phyloP scores from a whole-genome alignment of 805 yeast genomes.

The Ogataea dorogensis region DNA sequence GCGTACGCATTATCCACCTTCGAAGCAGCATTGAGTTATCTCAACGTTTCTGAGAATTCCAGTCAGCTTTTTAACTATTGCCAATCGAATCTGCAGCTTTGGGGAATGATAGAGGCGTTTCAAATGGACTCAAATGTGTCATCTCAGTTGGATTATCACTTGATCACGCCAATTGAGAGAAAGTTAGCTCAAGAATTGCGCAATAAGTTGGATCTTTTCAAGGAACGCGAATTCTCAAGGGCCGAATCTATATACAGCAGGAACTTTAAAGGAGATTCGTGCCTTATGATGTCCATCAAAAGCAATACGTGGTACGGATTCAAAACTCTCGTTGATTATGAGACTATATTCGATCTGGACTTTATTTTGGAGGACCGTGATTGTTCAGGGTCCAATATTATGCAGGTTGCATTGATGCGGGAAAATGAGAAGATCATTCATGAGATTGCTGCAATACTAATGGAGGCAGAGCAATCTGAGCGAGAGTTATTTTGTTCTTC shows the following conservation, averaged over 20 bases:
- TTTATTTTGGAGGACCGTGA: slow-evolving; percentile 66
- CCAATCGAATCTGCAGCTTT: slow-evolving; percentile 47
- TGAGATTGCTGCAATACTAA: slow-evolving; percentile 46
- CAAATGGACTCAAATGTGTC: too few relatives aligned
- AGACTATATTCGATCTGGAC: slow-evolving; percentile 56
- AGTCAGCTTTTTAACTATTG: slow-evolving; percentile 43
- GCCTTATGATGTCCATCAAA: slow-evolving; percentile 60
- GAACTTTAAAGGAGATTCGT: slow-evolving; percentile 65
- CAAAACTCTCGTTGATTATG: slow-evolving; percentile 43
- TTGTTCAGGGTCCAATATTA: slow-evolving; percentile 51
- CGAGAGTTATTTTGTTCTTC: slow-evolving; percentile 46
- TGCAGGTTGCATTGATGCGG: slow-evolving; percentile 59
- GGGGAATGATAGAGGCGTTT: too few relatives aligned
- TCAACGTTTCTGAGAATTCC: slow-evolving; percentile 40
- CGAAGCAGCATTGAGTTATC: slow-evolving; percentile 74
- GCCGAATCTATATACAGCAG: slow-evolving; percentile 37
- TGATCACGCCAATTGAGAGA: too few relatives aligned
- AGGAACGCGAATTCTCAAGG: slow-evolving; percentile 15
- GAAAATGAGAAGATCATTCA: slow-evolving; percentile 47
- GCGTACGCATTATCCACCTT: slow-evolving; percentile 82
- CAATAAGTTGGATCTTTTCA: background rate
- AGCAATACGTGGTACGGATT: slow-evolving; percentile 46
- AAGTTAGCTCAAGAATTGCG: too few relatives aligned
- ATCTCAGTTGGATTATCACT: too few relatives aligned
- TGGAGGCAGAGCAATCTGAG: slow-evolving; percentile 43